Base-by-base conservation (phyloP, 495 filamentous ascomycete species). In the Tuber calosporum region DNA sequence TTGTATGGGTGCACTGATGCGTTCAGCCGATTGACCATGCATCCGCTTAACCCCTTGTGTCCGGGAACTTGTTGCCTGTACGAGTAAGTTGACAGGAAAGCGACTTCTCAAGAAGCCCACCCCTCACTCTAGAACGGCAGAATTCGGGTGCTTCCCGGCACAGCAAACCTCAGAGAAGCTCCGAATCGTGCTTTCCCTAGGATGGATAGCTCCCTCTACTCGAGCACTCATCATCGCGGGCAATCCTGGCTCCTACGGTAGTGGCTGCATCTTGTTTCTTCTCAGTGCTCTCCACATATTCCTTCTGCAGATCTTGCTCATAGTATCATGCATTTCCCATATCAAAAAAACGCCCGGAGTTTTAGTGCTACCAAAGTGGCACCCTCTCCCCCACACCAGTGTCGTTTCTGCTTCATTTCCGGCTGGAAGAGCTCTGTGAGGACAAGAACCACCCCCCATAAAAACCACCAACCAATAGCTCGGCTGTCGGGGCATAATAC, bases 221-320 rank as follows among this genome's bases (percentile, higher is more conserved):
- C 30, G 39, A 20, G 40, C 30, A 38, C 48, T 66, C 66, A 30
- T 45, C 34, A 37, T 39, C 40, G 53, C 2, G 39, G 72, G 45
- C 48, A 73, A 70, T 66, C 70, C 74, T 20, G 70, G 66, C 74
- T 66, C 11, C 45, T 26, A 53, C 11, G 36, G 69, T 73, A 48
- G 66, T 67, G 38, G 42, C 36, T 68, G 68, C 69, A 48, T 43
- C 62, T 20, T 66, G 20, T 66, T 68, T 45, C 41, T 30, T 26
- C 45, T n/a, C 20, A 53, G 22, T 8, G 22, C 43, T 22, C 19
- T 9, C 41, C 26, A 43, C 36, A 30, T 42, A 68, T 66, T 66
- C 73, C 73, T 70, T 38, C 72, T 58, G 74, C 43, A 73, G 73
- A 73, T 75, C 74, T 75, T 73, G 45, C 68, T 76, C 72, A 76